Conservation (phyloP, 345 rosid species). For the Gossypium thurberi region DNA sequence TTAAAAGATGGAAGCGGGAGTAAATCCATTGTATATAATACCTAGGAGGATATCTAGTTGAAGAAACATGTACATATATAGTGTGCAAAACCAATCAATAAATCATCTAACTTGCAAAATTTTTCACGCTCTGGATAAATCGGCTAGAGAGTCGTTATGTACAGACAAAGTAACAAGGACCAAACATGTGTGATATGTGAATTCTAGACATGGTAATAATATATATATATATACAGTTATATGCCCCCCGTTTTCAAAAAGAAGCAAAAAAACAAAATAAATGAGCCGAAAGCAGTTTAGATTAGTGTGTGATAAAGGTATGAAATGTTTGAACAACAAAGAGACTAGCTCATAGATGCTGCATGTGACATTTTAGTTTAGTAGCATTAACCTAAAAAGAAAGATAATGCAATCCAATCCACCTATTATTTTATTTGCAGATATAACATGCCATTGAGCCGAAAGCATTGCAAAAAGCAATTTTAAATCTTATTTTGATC, state of each 20-base stretch:
- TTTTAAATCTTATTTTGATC: slow-evolving; percentile 21
- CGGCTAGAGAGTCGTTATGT: not conserved
- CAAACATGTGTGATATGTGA: not conserved
- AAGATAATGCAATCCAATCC: slow-evolving; percentile 11
- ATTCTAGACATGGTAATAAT: not conserved
- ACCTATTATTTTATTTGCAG: slow-evolving; percentile 5
- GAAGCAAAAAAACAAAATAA: not conserved
- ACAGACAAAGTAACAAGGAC: not conserved
- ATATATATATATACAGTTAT: not conserved
- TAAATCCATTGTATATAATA: no score
- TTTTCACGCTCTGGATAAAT: not conserved
- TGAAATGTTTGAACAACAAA: not conserved
- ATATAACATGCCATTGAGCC: slow-evolving; percentile 14
- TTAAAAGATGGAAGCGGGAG: not conserved
- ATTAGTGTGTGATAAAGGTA: not conserved
- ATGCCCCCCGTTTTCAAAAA: not conserved
- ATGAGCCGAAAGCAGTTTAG: not conserved
- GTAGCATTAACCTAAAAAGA: not conserved
- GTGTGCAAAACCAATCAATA: not conserved
- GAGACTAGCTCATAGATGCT: not conserved
- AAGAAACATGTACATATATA: not conserved
- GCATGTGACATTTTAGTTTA: slow-evolving; percentile 7
- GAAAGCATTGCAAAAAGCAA: slow-evolving; percentile 19
- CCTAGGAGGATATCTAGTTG: no score
- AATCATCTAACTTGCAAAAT: not conserved